Evolutionary conservation across 805 yeast genomes (phyloP), one percentile per base, ranked within the genome.

Genomic region (Priceomyces melissophilus): DNA sequence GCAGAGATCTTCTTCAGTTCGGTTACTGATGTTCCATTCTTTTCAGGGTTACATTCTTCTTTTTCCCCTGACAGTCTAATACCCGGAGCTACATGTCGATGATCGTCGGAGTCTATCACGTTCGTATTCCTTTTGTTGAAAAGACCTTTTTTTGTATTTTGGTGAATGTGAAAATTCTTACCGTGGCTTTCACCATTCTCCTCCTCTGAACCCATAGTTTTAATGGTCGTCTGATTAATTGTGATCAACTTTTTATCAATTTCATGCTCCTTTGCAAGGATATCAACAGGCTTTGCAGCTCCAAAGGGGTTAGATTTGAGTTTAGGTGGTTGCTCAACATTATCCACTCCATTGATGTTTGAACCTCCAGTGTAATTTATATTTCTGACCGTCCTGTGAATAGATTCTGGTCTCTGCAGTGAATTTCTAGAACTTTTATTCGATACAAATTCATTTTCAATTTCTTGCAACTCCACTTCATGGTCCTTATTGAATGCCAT

Each of bases 261-360:
- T 52, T 84, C 91, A 35, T 71, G 63, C 49, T 78, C 79, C 48
- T 77, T 81, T 17, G 85, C 70, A 15, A 81, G 67, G 2, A 84
- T 79, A 58, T 87, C 96, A 4, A 87, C 91, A 1, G 96, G 96
- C 61, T 79, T 85, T 1, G 96, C 96, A 3, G 76, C 67, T 0
- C 96, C 96, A 66, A 88, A 87, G 4, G 95, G 93, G 55, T 80
- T 85, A 0, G 75, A 47, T 50, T 76, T 81, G 3, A 68, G 61
- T 56, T 52, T 65, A 50, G 58, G 27, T 20, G 17, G 20, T 10
- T 10, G 25, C 25, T 20, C 25, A 20, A 20, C 8, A 20, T 20
- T 4, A 20, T 20, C 25, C 25, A 20, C 25, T 20, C 25, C 25
- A 20, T 20, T 20, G 8, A 20, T 8, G 8, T 20, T 20, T 20